phyloP scores from a whole-genome alignment of 768 basidiomycete genomes.

The Grammothele lineata region DNA sequence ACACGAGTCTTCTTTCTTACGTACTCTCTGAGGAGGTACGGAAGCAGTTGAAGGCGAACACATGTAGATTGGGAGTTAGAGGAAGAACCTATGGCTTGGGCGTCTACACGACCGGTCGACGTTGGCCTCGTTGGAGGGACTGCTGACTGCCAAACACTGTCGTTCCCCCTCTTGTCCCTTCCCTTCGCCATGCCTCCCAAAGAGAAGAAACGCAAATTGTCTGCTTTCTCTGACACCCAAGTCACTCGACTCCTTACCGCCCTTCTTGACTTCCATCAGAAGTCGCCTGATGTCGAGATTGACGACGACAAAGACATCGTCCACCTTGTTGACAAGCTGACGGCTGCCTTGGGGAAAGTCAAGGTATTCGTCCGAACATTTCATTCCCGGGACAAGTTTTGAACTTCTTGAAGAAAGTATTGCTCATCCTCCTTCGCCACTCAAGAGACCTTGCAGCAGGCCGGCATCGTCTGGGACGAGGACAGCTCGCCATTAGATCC shows the following conservation, averaged over 20 bases:
- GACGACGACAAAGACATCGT: background rate
- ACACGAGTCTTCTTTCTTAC: too few species aligned
- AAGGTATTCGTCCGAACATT: background rate
- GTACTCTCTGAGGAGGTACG: too few species aligned
- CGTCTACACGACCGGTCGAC: too few species aligned
- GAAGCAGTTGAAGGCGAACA: too few species aligned
- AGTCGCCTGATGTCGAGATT: background rate
- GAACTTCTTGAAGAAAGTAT: background rate
- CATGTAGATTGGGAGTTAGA: too few species aligned
- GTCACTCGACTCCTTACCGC: background rate
- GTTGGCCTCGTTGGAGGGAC: too few species aligned
- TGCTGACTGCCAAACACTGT: too few species aligned
- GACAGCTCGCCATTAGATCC: too few species aligned
- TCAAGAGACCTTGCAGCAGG: background rate
- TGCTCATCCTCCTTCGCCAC: background rate
- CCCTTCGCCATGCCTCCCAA: background rate
- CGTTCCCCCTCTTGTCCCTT: too few species aligned
- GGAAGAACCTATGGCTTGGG: too few species aligned
- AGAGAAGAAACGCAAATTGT: conserved; percentile 1
- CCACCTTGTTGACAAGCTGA: background rate
- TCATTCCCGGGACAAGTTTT: background rate
- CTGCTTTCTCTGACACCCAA: background rate
- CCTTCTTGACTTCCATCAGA: background rate
- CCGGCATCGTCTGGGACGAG: conserved; percentile 1
- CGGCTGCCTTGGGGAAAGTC: background rate